Base-by-base conservation (phyloP, 176 grass and related monocot species). In the Miscanthus lutarioriparius region DNA sequence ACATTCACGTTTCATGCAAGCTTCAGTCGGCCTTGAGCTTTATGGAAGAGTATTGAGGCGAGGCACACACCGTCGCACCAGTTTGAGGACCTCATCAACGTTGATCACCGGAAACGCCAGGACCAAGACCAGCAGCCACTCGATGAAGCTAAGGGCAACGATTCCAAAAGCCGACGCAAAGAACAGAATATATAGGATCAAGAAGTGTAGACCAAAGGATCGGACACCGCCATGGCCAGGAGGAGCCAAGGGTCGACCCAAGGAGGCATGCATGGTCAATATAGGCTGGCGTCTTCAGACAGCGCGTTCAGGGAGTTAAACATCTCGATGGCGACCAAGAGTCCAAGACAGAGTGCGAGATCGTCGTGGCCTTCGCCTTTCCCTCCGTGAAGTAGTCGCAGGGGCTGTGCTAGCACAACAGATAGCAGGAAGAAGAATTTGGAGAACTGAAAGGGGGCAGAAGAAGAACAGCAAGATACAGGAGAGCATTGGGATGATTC, bases 311-410 rank as follows among this genome's bases (percentile, higher is more conserved):
- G 8, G 40, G 40, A 43, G 41, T 3, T 43, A 43, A 43, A 13
- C 43, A 45, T 45, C 43, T 45, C 11, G 2, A 45, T 45, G 43
- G 43, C 43, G 43, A 13, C 43, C 43, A 4, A 3, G 43, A 47
- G 43, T 4, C 43, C 43, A 4, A 3, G 43, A 47, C 44, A 47
- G 85, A 91, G 7, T 84, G 89, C n/a, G 89, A 91, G 77, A 91
- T 85, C 12, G 59, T 91, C 7, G 80, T 87, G 37, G 89, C 85
- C 74, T 91, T 87, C 16, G 83, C 56, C 79, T 87, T 87, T 15
- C 89, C 85, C 5, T 75, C 25, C 9, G 72, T 66, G 49, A 84
- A 87, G 41, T 53, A 87, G 54, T 84, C 58, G 7, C 84, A 87
- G 1, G 79, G 79, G 33, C 1, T 53, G 16, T 20, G 49, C 20